phyloP scores from a whole-genome alignment of 2,329 filamentous ascomycete species.

The Aspergillus oerlinghausenensis region DNA sequence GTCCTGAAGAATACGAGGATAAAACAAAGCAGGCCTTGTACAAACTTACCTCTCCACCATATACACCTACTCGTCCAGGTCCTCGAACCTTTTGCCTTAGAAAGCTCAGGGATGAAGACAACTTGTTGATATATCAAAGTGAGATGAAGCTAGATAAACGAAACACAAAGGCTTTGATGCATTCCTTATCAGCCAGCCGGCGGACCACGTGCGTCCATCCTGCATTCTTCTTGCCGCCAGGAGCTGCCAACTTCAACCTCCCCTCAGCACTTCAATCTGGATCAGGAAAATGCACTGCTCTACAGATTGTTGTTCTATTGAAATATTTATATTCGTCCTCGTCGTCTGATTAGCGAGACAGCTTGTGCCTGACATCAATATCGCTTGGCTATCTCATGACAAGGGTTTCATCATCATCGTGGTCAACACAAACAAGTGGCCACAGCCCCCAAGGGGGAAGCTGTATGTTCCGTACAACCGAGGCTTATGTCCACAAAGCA shows the following conservation, averaged over 20 bases:
- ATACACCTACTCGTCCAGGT: neutral
- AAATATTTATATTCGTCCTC: neutral
- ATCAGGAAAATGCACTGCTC: neutral
- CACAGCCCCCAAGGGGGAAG: neutral
- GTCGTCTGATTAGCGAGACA: neutral
- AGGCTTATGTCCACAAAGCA: constrained; percentile 2
- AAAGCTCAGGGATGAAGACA: neutral
- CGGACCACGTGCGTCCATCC: neutral
- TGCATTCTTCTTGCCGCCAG: neutral
- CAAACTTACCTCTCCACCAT: neutral
- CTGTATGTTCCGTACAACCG: constrained; percentile 2
- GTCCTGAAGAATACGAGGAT: neutral
- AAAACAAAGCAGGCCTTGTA: neutral
- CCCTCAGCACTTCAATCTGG: neutral
- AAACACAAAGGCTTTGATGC: neutral
- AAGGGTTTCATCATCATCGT: constrained; percentile 9
- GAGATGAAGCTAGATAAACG: neutral
- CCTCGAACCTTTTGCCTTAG: neutral
- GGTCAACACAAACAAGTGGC: neutral
- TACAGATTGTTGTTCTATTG: neutral
- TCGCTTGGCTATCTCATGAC: neutral
- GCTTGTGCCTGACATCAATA: neutral
- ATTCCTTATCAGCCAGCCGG: neutral
- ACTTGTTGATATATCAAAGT: neutral
- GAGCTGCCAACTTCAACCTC: neutral